Conservation (phyloP, 2,329 filamentous ascomycete species). For the Rhytidhysteron rufulum region DNA sequence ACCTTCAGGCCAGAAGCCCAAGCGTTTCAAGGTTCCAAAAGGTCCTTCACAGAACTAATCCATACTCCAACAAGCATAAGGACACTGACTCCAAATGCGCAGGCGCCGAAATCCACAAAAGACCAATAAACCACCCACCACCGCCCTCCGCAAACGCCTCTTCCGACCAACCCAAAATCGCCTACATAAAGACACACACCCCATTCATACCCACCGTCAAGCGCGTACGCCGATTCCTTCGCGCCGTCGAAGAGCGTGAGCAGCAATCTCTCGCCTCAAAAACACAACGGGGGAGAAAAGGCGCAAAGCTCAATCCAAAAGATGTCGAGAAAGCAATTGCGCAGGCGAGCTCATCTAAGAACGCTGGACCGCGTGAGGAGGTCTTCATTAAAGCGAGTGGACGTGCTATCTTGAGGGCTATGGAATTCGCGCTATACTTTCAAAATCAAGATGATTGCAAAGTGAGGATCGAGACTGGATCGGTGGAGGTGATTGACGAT, state of each 20-base stretch:
- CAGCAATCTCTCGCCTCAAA: constrained; percentile 29
- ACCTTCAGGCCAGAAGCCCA: constrained; percentile 5
- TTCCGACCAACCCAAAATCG: constrained; percentile 48
- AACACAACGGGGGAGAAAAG: too few relatives aligned
- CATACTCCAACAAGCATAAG: too few relatives aligned
- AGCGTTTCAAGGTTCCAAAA: constrained; percentile 16
- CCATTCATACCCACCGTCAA: constrained; percentile 67
- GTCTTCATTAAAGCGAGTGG: constrained; percentile 64
- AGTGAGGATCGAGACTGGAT: constrained; percentile 60
- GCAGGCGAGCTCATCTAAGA: constrained; percentile 27
- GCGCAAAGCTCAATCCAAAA: constrained; percentile 5
- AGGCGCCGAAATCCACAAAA: constrained; percentile 51
- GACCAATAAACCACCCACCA: constrained; percentile 56
- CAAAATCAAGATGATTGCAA: constrained; percentile 56
- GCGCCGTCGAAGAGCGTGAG: constrained; percentile 51
- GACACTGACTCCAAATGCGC: too few relatives aligned
- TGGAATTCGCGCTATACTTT: constrained; percentile 63
- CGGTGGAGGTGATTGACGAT: constrained; percentile 65
- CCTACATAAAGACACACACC: constrained; percentile 64
- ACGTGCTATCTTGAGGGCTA: constrained; percentile 60
- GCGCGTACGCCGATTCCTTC: constrained; percentile 61
- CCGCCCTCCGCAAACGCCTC: constrained; percentile 52
- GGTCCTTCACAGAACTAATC: too few relatives aligned
- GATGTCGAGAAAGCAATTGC: constrained; percentile 33
- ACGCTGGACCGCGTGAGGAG: constrained; percentile 32